These are phyloP conservation scores for Naganishia liquefaciens DNA, from an alignment of 1,284 basidiomycete genomes.

Conservation along the genomic window DNA sequence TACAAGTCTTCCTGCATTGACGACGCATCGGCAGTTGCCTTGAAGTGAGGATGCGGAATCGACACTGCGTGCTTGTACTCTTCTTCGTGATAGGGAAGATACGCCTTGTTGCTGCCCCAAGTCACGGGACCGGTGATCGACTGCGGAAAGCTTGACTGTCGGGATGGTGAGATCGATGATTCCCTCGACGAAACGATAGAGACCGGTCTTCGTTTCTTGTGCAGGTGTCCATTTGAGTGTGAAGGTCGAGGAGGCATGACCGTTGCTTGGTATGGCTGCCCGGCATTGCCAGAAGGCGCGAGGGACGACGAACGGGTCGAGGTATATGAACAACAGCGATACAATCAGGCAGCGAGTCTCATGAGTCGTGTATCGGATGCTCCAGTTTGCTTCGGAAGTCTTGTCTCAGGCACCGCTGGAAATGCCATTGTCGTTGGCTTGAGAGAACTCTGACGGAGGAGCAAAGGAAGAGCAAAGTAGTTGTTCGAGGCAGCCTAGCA, in stretches of 20 bases:
- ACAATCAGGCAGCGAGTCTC: too few relatives aligned
- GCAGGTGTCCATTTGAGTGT: constrained; percentile 6
- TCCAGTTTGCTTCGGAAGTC: too few relatives aligned
- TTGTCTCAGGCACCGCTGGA: too few relatives aligned
- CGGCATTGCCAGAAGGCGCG: too few relatives aligned
- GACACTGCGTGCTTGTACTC: constrained; percentile 2
- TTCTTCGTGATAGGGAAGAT: constrained; percentile 17
- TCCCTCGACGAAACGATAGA: constrained; percentile 14
- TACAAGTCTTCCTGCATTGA: constrained; percentile 4
- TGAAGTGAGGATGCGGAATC: constrained; percentile 3
- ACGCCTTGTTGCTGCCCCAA: constrained; percentile 11
- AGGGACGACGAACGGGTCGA: too few relatives aligned
- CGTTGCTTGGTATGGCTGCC: background rate
- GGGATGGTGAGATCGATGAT: background rate
- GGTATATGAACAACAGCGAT: too few relatives aligned
- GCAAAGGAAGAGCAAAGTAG: too few relatives aligned
- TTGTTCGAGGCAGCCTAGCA: too few relatives aligned
- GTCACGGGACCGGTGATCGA: background rate
- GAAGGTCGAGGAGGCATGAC: constrained; percentile 19
- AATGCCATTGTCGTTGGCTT: too few relatives aligned
- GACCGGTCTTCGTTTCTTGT: constrained; percentile 26
- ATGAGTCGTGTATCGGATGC: too few relatives aligned
- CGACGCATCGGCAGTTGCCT: background rate
- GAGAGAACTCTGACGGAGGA: too few relatives aligned
- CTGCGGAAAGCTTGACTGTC: background rate